Evolutionary conservation across 257 asterid species (phyloP).

Genomic region (Primulina tabacum): DNA sequence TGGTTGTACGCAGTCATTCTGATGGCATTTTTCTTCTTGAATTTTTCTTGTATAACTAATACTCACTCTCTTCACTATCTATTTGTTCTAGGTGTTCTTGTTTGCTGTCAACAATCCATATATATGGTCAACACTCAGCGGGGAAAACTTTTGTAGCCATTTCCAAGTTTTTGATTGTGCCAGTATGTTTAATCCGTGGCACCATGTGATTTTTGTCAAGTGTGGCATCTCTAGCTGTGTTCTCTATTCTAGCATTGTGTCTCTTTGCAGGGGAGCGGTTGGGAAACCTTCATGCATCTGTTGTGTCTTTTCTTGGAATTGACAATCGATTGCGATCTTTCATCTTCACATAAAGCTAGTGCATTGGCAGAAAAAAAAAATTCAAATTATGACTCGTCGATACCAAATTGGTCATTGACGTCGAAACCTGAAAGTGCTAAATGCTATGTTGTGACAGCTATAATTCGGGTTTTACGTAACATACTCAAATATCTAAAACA

Average conservation of each 20-base stretch:
- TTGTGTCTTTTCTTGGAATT: conserved; percentile 57
- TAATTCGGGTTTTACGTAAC: conserved; percentile 53
- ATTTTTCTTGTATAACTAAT: too few species aligned
- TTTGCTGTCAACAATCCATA: conserved; percentile 48
- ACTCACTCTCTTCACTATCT: neutral
- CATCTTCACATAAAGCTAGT: conserved; percentile 26
- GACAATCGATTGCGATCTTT: conserved; percentile 33
- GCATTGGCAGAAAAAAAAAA: conserved; percentile 26
- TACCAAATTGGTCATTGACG: conserved; percentile 33
- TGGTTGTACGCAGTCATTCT: neutral
- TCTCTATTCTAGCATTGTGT: conserved; percentile 10
- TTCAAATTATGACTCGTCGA: conserved; percentile 28
- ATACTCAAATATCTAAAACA: conserved; percentile 56
- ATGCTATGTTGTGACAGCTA: conserved; percentile 49
- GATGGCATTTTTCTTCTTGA: neutral
- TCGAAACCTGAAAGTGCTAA: conserved; percentile 39
- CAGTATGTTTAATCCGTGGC: conserved; percentile 41
- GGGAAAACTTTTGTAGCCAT: conserved; percentile 64
- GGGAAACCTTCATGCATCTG: conserved; percentile 53
- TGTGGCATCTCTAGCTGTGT: conserved; percentile 9
- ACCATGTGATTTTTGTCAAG: neutral
- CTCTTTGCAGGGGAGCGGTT: conserved; percentile 55
- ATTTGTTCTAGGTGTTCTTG: conserved; percentile 45
- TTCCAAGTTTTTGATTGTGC: conserved; percentile 52
- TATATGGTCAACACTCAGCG: conserved; percentile 52